Base-by-base conservation (phyloP, 768 basidiomycete species). In the Lactarius deliciosus region DNA sequence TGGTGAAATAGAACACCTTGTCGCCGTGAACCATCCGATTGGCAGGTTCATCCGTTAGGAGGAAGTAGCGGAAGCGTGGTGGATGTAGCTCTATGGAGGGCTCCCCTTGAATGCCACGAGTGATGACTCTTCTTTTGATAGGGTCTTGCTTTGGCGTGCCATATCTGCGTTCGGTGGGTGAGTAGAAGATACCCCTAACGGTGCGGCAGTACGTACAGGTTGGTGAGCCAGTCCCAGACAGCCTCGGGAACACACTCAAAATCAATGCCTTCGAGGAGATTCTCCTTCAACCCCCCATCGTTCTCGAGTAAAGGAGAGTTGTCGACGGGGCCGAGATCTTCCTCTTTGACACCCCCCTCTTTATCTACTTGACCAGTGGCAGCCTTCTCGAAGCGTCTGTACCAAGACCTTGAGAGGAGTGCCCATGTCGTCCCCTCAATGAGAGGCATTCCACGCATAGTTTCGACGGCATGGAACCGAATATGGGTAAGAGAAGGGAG, bases 391-490 rank as follows among this genome's bases (percentile, higher is more conserved):
- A 91, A 96, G 40, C 86, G 84, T 65, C 83, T 83, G 79, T 83
- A 91, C 94, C 94, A 96, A 25, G 72, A 71, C 58, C 83, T 76
- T 25, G 87, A 81, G 34, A 96, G 80, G 58, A 96, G 77, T 77
- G 85, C 94, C 93, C 93, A 95, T 10, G 81, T 86, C 60, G 93
- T 86, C 55, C 90, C 90, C 9, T 81, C 77, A 36, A 80, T 77
- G 82, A 94, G 85, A 50, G 79, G 77, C 55, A 72, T 75, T 47
- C 71, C 73, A 71, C 83, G 83, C 16, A 80, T 80, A 6, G 77
- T 74, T 25, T 83, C 75, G 72, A 92, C 81, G 58, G 80, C 74
- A 6, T 78, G 64, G n/a, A 86, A 65, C 74, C 86, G 90, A 79
- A 71, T 68, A 80, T 71, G 38, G 10, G 65, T 38, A 55, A 67